Evolutionary conservation across 169 alveolate species (phyloP).

Genomic region (Plasmodium blacklocki): DNA sequence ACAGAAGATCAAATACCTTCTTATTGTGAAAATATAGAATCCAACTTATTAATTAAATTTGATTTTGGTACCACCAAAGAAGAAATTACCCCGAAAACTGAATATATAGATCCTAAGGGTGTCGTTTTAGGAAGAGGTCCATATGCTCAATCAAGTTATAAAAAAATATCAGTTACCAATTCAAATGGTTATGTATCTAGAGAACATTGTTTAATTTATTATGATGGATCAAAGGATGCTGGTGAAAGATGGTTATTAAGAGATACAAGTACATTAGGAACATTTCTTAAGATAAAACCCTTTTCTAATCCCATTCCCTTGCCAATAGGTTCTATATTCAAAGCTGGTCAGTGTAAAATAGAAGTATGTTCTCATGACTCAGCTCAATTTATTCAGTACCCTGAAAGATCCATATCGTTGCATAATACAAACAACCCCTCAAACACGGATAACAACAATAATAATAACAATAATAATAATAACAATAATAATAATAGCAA

Average conservation of each 20-base stretch:
- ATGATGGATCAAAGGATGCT: conserved; percentile 86
- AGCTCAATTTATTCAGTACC: conserved; percentile 63
- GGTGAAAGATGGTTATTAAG: conserved; percentile 89
- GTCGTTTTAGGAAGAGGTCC: conserved; percentile 91
- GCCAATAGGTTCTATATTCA: conserved; percentile 86
- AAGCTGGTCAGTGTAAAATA: conserved; percentile 93
- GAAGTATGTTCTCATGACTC: conserved; percentile 84
- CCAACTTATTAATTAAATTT: conserved; percentile 51
- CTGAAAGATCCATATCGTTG: conserved; percentile 71
- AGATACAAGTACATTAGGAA: conserved; percentile 91
- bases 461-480: conserved; percentile 10
- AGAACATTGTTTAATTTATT: conserved; percentile 91
- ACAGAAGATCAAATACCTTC: conserved; percentile 36
- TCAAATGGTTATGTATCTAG: conserved; percentile 92
- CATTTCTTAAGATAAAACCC: conserved; percentile 90
- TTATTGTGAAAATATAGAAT: conserved; percentile 45
- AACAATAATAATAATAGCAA: conserved; percentile 9
- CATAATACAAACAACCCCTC: conserved; percentile 43
- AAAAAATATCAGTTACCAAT: conserved; percentile 86
- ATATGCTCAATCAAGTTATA: conserved; percentile 83
- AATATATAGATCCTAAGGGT: conserved; percentile 88
- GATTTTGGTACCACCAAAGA: conserved; percentile 65
- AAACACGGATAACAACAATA: conserved; percentile 11
- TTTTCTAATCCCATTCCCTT: conserved; percentile 87
- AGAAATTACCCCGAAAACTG: conserved; percentile 74